Percentiles rank a stretch among this genome's conserved stretches.
Conservation (phyloP, 345 rosid genomes). For the Euphorbia pulcherrima region DNA sequence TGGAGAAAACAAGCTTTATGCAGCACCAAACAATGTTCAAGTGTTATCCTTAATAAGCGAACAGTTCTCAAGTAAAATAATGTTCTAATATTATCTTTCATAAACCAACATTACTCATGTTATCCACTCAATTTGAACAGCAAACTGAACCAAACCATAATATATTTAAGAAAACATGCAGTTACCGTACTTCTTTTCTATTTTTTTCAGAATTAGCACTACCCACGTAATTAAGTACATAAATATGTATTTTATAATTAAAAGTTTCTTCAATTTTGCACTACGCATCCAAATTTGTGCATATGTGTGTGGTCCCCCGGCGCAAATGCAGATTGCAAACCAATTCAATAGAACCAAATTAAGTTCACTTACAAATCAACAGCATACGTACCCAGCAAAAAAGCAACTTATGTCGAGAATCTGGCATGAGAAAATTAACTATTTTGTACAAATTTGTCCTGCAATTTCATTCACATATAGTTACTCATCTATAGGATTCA, state of each 20-base stretch:
- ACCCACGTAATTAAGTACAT: background rate
- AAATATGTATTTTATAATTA: background rate
- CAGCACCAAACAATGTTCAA: background rate
- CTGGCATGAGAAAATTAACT: slow-evolving; percentile 20
- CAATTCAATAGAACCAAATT: background rate
- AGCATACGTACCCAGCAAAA: slow-evolving; percentile 30
- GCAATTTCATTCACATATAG: slow-evolving; percentile 1
- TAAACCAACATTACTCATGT: background rate
- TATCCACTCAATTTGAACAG: background rate
- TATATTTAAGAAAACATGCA: background rate
- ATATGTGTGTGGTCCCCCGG: background rate
- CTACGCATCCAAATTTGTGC: background rate
- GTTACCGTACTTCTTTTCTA: background rate
- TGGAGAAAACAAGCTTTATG: background rate
- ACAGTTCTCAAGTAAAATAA: background rate
- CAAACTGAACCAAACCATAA: background rate
- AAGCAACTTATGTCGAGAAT: slow-evolving; percentile 16
- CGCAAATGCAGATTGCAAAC: background rate
- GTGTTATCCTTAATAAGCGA: background rate
- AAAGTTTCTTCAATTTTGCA: background rate
- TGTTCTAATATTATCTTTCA: background rate
- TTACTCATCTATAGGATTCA: background rate
- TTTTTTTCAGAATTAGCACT: background rate
- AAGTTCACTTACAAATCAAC: background rate
- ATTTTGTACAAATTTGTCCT: slow-evolving; percentile 22